Base-by-base conservation (phyloP, 1,139 yeast species). In the Saccharomyces pastorianus region DNA sequence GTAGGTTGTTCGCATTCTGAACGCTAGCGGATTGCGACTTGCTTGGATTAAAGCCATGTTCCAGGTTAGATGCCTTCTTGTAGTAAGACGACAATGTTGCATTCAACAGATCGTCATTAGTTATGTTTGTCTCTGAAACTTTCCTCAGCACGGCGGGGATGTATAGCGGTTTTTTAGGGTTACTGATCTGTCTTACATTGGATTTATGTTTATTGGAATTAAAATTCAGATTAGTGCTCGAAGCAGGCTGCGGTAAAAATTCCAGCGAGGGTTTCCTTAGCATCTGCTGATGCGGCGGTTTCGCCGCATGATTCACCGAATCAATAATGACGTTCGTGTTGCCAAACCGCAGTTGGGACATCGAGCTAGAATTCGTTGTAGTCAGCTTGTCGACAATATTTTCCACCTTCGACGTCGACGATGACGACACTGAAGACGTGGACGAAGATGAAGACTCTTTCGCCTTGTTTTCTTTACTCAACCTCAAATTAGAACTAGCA, bases 101-200 rank as follows among this genome's bases (percentile, higher is more conserved):
- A 32, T 54, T 53, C 41, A 56, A 54, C 26, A 71, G 53, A 54
- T 71, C 75, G 48, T 71, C 75, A 13, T 67, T 71, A 25, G 71
- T 73, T 47, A 73, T 63, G 53, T 73, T 74, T 1, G 78, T 72
- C 54, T 67, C 71, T 0, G 80, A 75, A 4, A 65, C 65, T 64
- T 80, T 82, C 32, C 97, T 76, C 53, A 91, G 74, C 6, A 90
- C 98, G 0, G 96, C 96, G 0, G 98, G 97, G 0, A 87, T 78
- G 66, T 89, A 90, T 75, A 90, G 74, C 6, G 97, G 97, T 63
- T 87, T 84, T 64, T 90, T 80, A 55, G 89, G 88, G 27, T 83
- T 84, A 58, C 81, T 81, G 51, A 85, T 81, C 60, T 84, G 89
- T 63, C 82, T 74, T 13, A 73, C 58, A 44, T 53, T 55, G 28